These are phyloP conservation scores for Daldinia eschscholtzii DNA, from an alignment of 2,329 filamentous ascomycete genomes.

Conservation along the genomic window DNA sequence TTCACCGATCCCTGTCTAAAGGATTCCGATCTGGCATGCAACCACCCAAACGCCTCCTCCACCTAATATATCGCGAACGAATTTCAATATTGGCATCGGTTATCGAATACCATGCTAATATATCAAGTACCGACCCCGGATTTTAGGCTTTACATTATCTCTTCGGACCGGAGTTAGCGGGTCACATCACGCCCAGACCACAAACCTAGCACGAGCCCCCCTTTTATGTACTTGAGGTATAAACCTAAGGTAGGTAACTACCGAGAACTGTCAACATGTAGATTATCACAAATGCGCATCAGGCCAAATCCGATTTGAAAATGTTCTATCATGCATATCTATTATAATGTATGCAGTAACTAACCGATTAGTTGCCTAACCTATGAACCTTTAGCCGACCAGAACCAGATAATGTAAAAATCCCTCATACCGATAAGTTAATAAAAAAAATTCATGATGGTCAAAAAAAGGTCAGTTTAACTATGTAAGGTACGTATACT, in stretches of 20 bases:
- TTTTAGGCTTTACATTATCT: not conserved
- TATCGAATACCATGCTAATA: constrained; percentile 2
- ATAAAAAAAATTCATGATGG: not conserved
- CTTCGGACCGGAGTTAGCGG: not conserved
- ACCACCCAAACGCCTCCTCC: not conserved
- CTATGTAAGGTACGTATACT: constrained; percentile 23
- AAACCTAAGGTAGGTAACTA: too few species aligned
- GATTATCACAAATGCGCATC: not conserved
- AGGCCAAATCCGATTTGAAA: not conserved
- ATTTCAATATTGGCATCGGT: not conserved
- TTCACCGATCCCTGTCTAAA: not conserved
- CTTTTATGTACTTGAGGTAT: not conserved
- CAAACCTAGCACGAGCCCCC: not conserved
- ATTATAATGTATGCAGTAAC: not conserved
- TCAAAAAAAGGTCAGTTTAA: not conserved
- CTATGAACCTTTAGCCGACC: constrained; percentile 2
- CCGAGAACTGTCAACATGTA: too few species aligned
- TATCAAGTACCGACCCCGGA: not conserved
- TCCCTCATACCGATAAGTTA: not conserved
- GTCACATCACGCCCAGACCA: too few species aligned
- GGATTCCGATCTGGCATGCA: constrained; percentile 3
- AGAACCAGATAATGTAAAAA: constrained; percentile 11
- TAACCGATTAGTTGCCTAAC: constrained; percentile 5
- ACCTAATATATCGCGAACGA: not conserved
- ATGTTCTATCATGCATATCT: constrained; percentile 2